Conservation (phyloP, 805 yeast species). For the Dipodascus geniculatus region DNA sequence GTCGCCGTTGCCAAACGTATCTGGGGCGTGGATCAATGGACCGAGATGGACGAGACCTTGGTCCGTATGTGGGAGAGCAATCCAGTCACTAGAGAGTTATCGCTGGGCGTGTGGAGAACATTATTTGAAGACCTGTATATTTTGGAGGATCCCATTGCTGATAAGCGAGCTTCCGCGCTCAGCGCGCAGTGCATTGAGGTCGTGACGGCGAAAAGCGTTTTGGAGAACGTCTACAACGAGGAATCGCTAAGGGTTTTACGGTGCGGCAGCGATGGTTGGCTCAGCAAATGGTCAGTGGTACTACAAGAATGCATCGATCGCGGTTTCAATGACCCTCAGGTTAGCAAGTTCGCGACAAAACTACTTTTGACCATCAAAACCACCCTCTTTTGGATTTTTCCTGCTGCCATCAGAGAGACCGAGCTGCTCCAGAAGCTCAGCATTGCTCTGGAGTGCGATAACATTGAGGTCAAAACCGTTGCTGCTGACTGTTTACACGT, state of each 20-base stretch:
- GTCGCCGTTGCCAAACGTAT: constrained; percentile 78
- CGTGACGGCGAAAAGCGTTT: constrained; percentile 56
- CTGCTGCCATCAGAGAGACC: constrained; percentile 55
- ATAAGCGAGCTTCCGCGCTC: constrained; percentile 63
- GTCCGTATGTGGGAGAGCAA: constrained; percentile 62
- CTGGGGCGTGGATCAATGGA: constrained; percentile 87
- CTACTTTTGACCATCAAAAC: constrained; percentile 76
- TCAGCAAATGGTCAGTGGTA: constrained; percentile 53
- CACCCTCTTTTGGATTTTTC: constrained; percentile 83
- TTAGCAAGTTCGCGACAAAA: constrained; percentile 44
- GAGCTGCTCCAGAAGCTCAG: constrained; percentile 56
- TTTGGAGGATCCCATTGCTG: constrained; percentile 83
- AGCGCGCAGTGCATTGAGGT: constrained; percentile 78
- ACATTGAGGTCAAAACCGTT: constrained; percentile 60
- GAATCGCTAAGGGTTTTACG: constrained; percentile 49
- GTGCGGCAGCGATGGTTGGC: constrained; percentile 76
- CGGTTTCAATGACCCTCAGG: constrained; percentile 20
- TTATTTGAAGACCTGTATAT: constrained; percentile 88
- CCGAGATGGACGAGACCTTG: constrained; percentile 70
- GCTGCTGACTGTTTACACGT: constrained; percentile 89
- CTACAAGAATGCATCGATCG: constrained; percentile 34
- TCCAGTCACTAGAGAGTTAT: constrained; percentile 57
- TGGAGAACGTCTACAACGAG: constrained; percentile 51
- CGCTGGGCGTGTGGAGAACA: constrained; percentile 69
- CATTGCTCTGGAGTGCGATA: constrained; percentile 34